Base-by-base conservation (phyloP, 1,284 basidiomycete species). In the Ceratobasidium sp. region DNA sequence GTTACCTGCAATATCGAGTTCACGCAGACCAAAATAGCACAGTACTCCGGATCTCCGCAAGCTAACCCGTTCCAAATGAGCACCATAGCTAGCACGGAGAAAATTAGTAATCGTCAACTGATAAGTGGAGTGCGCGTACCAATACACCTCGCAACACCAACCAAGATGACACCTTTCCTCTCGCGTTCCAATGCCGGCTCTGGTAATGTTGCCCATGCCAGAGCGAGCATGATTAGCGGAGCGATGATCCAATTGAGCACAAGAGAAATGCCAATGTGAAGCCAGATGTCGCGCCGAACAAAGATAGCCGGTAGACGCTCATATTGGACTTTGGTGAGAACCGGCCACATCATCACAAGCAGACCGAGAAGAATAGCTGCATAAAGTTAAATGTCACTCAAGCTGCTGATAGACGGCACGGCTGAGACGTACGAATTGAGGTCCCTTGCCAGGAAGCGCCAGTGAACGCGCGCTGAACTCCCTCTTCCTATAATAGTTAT, bases 1-100 rank as follows among this genome's bases (percentile, higher is more conserved):
- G 53, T 62, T 57, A 77, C 77, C 67, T 79, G 81, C 0, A 82
- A 78, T n/a, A 83, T 31, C 15, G 86, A 87, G 79, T 88, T 88
- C 82, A 87, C 81, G 76, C 86, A 85, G 75, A 88, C 87, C 47
- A 89, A 80, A 74, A 87, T 90, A 27, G 94, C 94, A 79, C 94
- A 95, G 80, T 92, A 93, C 77, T 95, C 87, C 22, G 80, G 79
- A 79, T 96, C 90, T 1, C 95, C 94, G 27, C 85, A 81, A 0
- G 93, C 93, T n/a, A 96, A 87, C 73, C 89, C 86, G 80, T 91
- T 94, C 95, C 93, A 95, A 36, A 95, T 91, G 84, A 93, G 88
- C 76, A 94, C 93, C 93, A 94, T 94, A 11, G 92, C 91, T 78
- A 92, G 81, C 6, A 6, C 27, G 15, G 14, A 14, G 2, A 29